Conservation (phyloP, 148 eudicot genomes). For the Tetragonia tetragonoides region DNA sequence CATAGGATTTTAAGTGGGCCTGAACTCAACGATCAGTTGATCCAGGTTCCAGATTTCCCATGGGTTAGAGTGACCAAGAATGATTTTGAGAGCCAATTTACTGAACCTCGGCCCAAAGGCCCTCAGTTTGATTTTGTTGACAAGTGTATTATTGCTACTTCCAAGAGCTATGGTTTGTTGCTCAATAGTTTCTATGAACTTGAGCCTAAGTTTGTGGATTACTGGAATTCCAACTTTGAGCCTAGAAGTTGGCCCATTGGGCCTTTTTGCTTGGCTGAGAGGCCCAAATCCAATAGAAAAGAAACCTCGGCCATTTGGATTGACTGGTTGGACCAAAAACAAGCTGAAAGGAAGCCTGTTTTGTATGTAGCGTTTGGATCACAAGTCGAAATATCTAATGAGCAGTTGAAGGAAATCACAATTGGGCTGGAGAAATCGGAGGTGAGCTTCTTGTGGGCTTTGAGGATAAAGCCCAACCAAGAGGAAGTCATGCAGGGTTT, state of each 20-base stretch:
- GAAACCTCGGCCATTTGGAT: constrained; percentile 33
- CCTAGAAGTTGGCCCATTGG: constrained; percentile 46
- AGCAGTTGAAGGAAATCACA: constrained; percentile 41
- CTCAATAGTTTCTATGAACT: constrained; percentile 57
- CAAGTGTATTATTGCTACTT: constrained; percentile 12
- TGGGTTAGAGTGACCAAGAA: constrained; percentile 48
- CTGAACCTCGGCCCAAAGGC: constrained; percentile 35
- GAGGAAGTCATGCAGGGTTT: constrained; percentile 28
- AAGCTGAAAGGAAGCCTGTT: constrained; percentile 27
- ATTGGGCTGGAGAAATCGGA: constrained; percentile 42
- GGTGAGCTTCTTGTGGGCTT: constrained; percentile 55
- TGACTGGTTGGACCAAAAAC: constrained; percentile 44
- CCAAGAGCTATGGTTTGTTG: constrained; percentile 39
- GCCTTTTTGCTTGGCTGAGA: constrained; percentile 42
- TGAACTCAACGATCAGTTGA: constrained; percentile 30
- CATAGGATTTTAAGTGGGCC: constrained; percentile 1
- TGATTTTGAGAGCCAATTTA: constrained; percentile 27
- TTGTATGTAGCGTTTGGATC: constrained; percentile 63
- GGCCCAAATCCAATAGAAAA: not conserved
- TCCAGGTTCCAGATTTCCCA: constrained; percentile 35
- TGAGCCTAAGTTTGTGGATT: constrained; percentile 37
- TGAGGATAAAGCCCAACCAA: constrained; percentile 26
- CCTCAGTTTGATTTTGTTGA: constrained; percentile 32
- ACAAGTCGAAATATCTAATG: constrained; percentile 42
- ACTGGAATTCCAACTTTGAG: constrained; percentile 18